Base-by-base conservation (phyloP, 257 asterid species). In the Paulownia fortunei region DNA sequence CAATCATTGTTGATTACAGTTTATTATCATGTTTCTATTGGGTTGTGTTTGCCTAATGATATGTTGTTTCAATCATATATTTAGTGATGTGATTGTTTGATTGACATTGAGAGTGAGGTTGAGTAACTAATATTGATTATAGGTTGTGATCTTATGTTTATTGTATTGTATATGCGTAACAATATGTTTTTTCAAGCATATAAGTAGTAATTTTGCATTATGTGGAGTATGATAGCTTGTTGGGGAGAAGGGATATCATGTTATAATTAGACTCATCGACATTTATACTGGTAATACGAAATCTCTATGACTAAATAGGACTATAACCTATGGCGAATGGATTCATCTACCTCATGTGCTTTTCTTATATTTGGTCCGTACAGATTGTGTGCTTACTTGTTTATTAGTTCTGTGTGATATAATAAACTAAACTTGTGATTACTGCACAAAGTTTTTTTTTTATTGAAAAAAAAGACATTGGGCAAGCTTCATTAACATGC, bases 1-100 rank as follows among this genome's bases (percentile, higher is more conserved):
- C 23, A 26, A 37, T 52, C 44, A 5, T 72, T 73, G 64, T 55
- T 73, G 77, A 56, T 73, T 51, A 15, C 42, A 62, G 21, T 37
- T 68, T 47, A 46, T 4, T 27, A 27, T 73, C 13, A 24, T 21
- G 26, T 63, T 52, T 23, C 4, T 27, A n/a, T 24, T 79, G 11
- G 21, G 51, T 37, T 72, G 42, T 51, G 67, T 54, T 75, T 52
- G 69, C 63, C 23, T 26, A 13, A 56, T 79, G 7, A 42, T 32
- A 32, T 62, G 42, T 19, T 64, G 80, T 58, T 84, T 79, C 49
- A 55, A 42, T 27, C 41, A 15, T 36, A 13, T 41, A 2, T 61
- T 52, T 19, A 32, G 4, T 75, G 54, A 13, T 34, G 36, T 18
- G 65, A 47, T 71, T 51, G 54, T 60, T 41, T 37, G 67, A 39